Conservation (phyloP, 2,329 filamentous ascomycete species). For the Monilinia vaccinii-corymbosi region DNA sequence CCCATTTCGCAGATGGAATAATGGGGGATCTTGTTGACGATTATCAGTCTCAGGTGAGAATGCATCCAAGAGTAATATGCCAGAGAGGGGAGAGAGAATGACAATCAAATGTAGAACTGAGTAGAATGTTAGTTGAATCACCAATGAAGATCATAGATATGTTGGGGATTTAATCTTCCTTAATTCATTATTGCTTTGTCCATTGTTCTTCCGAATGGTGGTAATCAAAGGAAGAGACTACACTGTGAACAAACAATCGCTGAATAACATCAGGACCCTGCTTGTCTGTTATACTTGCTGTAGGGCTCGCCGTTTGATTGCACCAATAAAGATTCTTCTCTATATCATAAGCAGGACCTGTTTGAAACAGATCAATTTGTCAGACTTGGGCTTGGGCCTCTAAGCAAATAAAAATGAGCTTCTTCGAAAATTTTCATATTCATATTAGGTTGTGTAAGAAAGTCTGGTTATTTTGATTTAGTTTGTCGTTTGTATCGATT, state of each 20-base stretch:
- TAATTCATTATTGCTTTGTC: not conserved
- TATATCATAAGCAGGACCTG: not conserved
- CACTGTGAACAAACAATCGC: not conserved
- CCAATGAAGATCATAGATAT: fast-evolving
- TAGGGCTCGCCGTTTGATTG: not conserved
- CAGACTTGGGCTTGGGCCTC: not conserved
- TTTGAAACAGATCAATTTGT: not conserved
- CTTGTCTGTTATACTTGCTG: not conserved
- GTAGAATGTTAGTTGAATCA: not conserved
- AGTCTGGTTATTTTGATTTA: not conserved
- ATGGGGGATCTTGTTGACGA: too few species aligned
- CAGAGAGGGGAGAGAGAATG: not conserved
- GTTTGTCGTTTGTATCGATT: not conserved
- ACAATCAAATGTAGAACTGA: not conserved
- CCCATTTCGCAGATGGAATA: not conserved
- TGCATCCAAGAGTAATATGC: not conserved
- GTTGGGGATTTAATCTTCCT: too few species aligned
- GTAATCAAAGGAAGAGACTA: not conserved
- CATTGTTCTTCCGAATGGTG: too few species aligned
- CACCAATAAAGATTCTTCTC: not conserved
- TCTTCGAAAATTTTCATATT: not conserved
- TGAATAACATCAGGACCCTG: not conserved
- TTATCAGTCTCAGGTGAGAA: too few species aligned
- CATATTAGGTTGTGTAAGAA: not conserved
- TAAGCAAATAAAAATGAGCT: not conserved